Evolutionary conservation across 2,329 filamentous ascomycete species (phyloP), one percentile per base, ranked within the genome.

Genomic region (Calonectria henricotiae): DNA sequence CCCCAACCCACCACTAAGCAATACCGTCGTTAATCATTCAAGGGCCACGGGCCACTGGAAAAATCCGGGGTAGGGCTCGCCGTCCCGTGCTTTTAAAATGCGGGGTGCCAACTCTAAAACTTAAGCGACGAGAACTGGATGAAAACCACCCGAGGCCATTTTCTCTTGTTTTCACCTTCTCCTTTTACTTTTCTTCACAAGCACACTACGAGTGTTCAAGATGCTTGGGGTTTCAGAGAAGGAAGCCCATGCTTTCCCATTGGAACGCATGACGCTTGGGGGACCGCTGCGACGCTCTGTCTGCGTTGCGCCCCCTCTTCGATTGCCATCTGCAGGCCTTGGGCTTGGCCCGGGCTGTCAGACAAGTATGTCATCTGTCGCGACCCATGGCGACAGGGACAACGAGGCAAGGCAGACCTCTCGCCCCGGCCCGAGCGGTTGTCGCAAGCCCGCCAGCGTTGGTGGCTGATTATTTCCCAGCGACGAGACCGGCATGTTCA

Each of bases 1-100:
- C 61, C 61, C 32, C 51, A 63, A 39, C 41, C 58, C 46, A 35
- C 44, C 46, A 63, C 23, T 63, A n/a, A 46, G 20, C 20, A 39
- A 27, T 35, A 37, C 62, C 15, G 27, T 49, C 20, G 32, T 25
- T 46, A 4, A 15, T 5, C 27, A 17, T 37, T 47, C 60, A 46
- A 41, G 62, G 51, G 51, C 62, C 62, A 64, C 60, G 39, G 41
- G 62, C 35, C 62, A 54, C 62, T 39, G 62, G 20, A 32, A 61
- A 37, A 64, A 64, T 51, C 62, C 37, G 62, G 62, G 62, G 62
- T 64, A 51, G 25, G 46, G 32, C 32, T 17, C 46, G 32, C 35
- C 44, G 32, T 39, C 35, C 62, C 62, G 46, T 64, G 46, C 46
- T 49, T n/a, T 32, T 58, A 58, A 58, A 58, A 58, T 58, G 51